phyloP scores from a whole-genome alignment of 2,329 filamentous ascomycete genomes.

The Monascus ruber region DNA sequence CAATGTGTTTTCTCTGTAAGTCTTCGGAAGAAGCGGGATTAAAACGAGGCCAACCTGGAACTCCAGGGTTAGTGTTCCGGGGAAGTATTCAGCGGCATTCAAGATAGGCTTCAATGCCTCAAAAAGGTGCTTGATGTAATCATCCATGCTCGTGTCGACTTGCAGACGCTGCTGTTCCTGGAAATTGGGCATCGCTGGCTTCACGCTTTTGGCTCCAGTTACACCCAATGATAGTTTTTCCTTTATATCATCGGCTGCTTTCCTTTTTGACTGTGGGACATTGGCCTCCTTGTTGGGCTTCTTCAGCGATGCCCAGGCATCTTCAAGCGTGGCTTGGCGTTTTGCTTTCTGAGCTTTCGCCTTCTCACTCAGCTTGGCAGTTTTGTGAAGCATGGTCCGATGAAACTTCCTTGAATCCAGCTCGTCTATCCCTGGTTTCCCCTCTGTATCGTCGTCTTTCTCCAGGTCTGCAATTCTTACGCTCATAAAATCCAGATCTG shows the following conservation, averaged over 20 bases:
- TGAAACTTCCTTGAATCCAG: constrained; percentile 13
- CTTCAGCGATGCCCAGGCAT: constrained; percentile 15
- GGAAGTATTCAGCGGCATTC: constrained; percentile 22
- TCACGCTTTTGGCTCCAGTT: neutral
- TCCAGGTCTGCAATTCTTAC: constrained; percentile 8
- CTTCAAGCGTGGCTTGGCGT: constrained; percentile 17
- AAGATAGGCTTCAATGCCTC: constrained; percentile 18
- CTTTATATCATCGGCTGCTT: neutral
- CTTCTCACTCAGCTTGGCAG: constrained; percentile 6
- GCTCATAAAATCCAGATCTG: neutral
- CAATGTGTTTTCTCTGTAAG: constrained; percentile 4
- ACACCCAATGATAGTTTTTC: neutral
- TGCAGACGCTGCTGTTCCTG: neutral
- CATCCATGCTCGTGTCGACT: constrained; percentile 1
- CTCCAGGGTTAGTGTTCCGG: constrained; percentile 24
- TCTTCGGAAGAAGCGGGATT: constrained; percentile 14
- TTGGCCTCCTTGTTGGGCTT: constrained; percentile 3
- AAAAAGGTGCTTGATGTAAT: constrained; percentile 15
- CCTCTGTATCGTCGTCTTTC: constrained; percentile 3
- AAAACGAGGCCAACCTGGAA: constrained; percentile 27
- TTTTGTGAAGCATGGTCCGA: constrained; percentile 20
- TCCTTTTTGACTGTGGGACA: neutral
- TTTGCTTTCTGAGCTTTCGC: constrained; percentile 10
- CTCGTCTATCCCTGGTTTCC: constrained; percentile 8
- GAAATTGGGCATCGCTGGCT: neutral